Percentiles rank a stretch among this genome's conserved stretches.
phyloP scores from a whole-genome alignment of 805 yeast species.

The Candida sakaeoensis region DNA sequence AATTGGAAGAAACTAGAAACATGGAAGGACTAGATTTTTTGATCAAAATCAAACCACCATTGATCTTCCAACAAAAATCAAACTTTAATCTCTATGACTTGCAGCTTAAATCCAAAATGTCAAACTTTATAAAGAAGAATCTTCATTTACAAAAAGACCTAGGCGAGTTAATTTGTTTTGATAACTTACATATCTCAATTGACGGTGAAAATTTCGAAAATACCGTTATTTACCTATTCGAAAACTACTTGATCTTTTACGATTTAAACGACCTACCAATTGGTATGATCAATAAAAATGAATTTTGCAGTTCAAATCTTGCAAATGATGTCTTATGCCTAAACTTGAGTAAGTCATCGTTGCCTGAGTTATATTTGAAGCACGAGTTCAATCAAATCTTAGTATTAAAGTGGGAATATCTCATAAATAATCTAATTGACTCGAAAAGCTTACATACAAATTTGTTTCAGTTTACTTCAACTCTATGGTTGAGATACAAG shows the following conservation, averaged over 20 bases:
- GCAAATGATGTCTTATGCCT: slow-evolving; percentile 24
- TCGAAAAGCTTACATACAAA: slow-evolving; percentile 20
- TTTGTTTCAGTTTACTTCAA: slow-evolving; percentile 47
- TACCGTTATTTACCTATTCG: slow-evolving; percentile 31
- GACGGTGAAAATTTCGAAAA: slow-evolving; percentile 43
- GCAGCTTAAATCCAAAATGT: slow-evolving; percentile 6
- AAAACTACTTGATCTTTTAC: slow-evolving; percentile 24
- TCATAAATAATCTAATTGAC: slow-evolving; percentile 17
- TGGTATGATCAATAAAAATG: slow-evolving; percentile 40
- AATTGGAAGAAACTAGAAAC: slow-evolving; percentile 1
- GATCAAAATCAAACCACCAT: slow-evolving; percentile 9
- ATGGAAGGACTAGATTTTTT: slow-evolving; percentile 3
- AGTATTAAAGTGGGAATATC: slow-evolving; percentile 41
- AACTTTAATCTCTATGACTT: slow-evolving; percentile 1
- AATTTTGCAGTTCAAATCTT: slow-evolving; percentile 27
- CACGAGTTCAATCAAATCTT: slow-evolving; percentile 25
- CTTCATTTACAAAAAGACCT: slow-evolving; percentile 10
- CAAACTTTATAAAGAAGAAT: slow-evolving; percentile 3
- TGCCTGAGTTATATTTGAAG: slow-evolving; percentile 43
- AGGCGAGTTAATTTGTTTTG: slow-evolving; percentile 36
- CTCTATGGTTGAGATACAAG: slow-evolving; percentile 44
- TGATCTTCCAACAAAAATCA: slow-evolving; percentile 1
- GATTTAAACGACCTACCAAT: slow-evolving; percentile 21
- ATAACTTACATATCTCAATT: slow-evolving; percentile 37
- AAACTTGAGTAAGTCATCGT: slow-evolving; percentile 34